Evolutionary conservation across 2,329 filamentous ascomycete genomes (phyloP).

Genomic region (Fusarium palustre): DNA sequence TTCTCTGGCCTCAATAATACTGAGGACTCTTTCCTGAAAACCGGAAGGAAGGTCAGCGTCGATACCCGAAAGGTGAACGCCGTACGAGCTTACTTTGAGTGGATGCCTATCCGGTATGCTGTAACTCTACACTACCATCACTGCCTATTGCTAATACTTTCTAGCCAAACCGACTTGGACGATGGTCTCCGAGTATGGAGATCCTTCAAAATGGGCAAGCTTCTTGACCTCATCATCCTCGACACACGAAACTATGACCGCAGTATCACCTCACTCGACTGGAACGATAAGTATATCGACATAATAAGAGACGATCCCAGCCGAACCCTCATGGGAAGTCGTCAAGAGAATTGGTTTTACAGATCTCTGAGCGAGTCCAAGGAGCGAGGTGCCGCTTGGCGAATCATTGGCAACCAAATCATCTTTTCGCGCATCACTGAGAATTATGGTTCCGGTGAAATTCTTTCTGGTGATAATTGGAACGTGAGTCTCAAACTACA

Average conservation of each 20-base stretch:
- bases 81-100: slow-evolving; percentile 77
- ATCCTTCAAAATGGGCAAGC: slow-evolving; percentile 72
- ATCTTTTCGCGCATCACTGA: slow-evolving; percentile 69
- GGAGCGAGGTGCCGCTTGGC: slow-evolving; percentile 76
- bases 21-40: slow-evolving; percentile 27
- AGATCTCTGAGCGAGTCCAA: slow-evolving; percentile 66
- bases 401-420: slow-evolving; percentile 77
- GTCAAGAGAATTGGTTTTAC: slow-evolving; percentile 82
- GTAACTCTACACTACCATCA: too few species aligned
- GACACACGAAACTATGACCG: slow-evolving; percentile 78
- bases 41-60: slow-evolving; percentile 61
- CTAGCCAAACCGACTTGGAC: slow-evolving; percentile 58
- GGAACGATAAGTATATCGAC: slow-evolving; percentile 30
- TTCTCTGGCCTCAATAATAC: slow-evolving; percentile 69
- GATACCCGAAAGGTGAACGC: slow-evolving; percentile 80
- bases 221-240: slow-evolving; percentile 75
- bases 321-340: slow-evolving; percentile 76
- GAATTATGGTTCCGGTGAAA: slow-evolving; percentile 49
- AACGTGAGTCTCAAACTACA: slow-evolving; percentile 24
- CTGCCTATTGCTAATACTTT: too few species aligned
- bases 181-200: slow-evolving; percentile 78
- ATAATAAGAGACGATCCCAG: slow-evolving; percentile 73
- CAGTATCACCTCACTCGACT: slow-evolving; percentile 64
- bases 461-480: slow-evolving; percentile 48
- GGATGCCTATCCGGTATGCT: slow-evolving; percentile 62